Evolutionary conservation across 257 asterid species (phyloP), one percentile per base, ranked within the genome.

Genomic region (Nicotiana noctiflora): DNA sequence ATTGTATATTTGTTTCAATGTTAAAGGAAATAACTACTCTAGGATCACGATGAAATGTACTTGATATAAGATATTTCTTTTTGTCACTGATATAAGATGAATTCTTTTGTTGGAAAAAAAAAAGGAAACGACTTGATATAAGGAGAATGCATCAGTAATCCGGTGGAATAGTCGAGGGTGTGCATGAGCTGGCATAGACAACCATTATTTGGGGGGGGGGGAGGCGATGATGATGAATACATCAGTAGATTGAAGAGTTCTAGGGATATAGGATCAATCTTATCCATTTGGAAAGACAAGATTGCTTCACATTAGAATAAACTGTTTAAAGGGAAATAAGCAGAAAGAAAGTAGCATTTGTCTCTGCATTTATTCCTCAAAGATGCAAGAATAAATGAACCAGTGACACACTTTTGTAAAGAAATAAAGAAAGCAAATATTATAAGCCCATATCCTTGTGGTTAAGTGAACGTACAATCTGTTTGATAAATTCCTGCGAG

Each of bases 401-500:
- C 23, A 8, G 15, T 46, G 2, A 74, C 34, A 55, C 51, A 56
- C 57, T 79, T 74, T 8, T 21, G 21, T 6, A 57, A 61, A n/a
- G 52, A 29, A 21, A 74, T 11, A 25, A 32, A 7, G 59, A 44
- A 19, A 11, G 56, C 21, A 21, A 44, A 23, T 44, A 44, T 46
- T 70, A 19, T 21, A 32, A 56, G 75, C 46, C 37, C 23, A 6
- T 76, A 37, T 52, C 18, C 67, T 9, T 80, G 77, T 17, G 18
- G 44, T 62, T 65, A 23, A 81, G 68, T 52, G 21, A 75, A 80
- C 92, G 85, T 90, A 92, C 97, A 29, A 92, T 83, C 89, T 92
- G 90, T 84, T 85, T 86, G 87, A 90, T 57, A 84, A 92, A 90
- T 32, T 82, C 90, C 34, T 82, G 68, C 0, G 94, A 92, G 88